phyloP scores from a whole-genome alignment of 495 filamentous ascomycete genomes.

The Parathielavia appendiculata region DNA sequence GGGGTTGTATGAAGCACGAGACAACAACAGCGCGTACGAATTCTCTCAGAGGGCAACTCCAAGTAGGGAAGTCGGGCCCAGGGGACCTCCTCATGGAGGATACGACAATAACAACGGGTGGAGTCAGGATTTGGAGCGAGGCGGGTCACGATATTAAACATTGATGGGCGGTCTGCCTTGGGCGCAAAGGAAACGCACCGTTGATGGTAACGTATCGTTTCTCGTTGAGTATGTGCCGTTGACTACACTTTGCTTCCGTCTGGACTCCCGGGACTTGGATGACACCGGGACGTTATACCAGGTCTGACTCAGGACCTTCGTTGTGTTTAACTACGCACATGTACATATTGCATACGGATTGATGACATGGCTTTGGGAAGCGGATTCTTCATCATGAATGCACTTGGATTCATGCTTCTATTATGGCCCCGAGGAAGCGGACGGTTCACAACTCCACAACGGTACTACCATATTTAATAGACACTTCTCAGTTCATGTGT shows the following conservation, averaged over 20 bases:
- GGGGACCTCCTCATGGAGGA: not conserved
- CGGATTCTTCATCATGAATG: too few relatives aligned
- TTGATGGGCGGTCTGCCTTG: not conserved
- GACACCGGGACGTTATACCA: too few relatives aligned
- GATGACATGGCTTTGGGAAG: too few relatives aligned
- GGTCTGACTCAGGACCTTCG: too few relatives aligned
- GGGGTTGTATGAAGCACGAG: not conserved
- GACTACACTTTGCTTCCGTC: not conserved
- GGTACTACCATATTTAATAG: too few relatives aligned
- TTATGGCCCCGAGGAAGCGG: too few relatives aligned
- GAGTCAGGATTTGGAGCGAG: slow-evolving; percentile 13
- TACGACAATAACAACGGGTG: slow-evolving; percentile 4
- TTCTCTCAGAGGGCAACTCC: not conserved
- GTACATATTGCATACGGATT: too few relatives aligned
- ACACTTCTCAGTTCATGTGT: too few relatives aligned
- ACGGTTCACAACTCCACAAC: too few relatives aligned
- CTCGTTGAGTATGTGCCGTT: not conserved
- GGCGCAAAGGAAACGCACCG: not conserved
- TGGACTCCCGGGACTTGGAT: too few relatives aligned
- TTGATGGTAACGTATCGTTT: not conserved
- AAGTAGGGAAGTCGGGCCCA: not conserved
- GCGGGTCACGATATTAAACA: slow-evolving; percentile 8
- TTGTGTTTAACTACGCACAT: too few relatives aligned
- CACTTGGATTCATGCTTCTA: too few relatives aligned
- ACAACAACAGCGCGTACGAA: not conserved